Evolutionary conservation across 176 grass and related monocot genomes (phyloP), one percentile per base, ranked within the genome.

Genomic region (Typha latifolia): DNA sequence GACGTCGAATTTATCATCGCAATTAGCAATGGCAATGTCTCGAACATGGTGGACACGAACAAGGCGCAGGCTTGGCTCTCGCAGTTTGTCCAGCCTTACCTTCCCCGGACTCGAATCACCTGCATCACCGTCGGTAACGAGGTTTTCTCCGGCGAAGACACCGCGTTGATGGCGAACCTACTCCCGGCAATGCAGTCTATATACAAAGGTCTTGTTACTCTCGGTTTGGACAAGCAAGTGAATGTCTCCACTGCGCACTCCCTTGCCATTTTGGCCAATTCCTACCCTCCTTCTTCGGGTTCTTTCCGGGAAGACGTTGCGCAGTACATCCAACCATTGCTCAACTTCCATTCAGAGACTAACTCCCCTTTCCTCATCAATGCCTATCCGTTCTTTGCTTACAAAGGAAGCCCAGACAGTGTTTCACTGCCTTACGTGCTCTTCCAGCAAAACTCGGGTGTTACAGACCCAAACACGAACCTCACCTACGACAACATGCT

Each of bases 41-140:
- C 82, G 68, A 26, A 71, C 27, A 86, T 95, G 67, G 76, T 80
- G 0, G 0, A 34, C 69, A 61, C 86, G 0, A 63, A 70, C 19
- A 71, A 66, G 0, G 90, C 90, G 2, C 66, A 77, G 19, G 79
- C 88, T 75, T 95, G 90, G 90, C 66, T 95, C 32, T n/a, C 70
- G 32, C 59, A 86, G 52, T 43, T 81, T 55, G 86, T 95, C 49
- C 90, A 90, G 81, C 90, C 86, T 32, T 84, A 79, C 77, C 22
- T 90, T 52, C 74, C 90, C 24, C 71, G 75, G 16, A 95, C 90
- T 14, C 80, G 77, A 26, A 86, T 95, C 70, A 95, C 83, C 26
- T 89, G 86, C 70, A 76, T 95, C 77, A 83, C 77, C 22, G 90
- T 95, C 13, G 90, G 90, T 18, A 95, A 95, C 79, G 90, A 95